Base-by-base conservation (phyloP, 495 filamentous ascomycete genomes). In the Cladorrhinum samala region DNA sequence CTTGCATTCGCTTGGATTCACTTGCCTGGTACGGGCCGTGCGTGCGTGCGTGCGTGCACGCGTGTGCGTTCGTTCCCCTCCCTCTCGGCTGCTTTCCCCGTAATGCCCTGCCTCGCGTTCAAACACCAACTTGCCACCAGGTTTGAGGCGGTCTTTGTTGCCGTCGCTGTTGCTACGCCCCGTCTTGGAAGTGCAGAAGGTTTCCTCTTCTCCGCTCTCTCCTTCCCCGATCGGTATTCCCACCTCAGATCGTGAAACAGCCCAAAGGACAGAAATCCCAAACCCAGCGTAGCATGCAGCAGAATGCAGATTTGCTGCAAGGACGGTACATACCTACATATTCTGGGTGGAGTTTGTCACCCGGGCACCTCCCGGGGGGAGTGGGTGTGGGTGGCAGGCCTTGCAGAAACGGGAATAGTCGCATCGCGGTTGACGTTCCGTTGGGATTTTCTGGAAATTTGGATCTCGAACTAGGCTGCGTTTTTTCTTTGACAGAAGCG, bases 381-480 rank as follows among this genome's bases (percentile, higher is more conserved):
- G 27, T 33, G 27, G 53, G 47, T 18, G 38, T 14, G 21, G 24
- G 40, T 30, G 19, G 39, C 19, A 44, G 46, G 17, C n/a, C 24
- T 24, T 33, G 27, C 49, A 46, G 9, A 17, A 50, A 55, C 21
- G 45, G 49, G 55, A 17, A 38, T 58, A 53, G 59, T 17, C 43
- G 44, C 49, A 58, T 58, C 55, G 54, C 48, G 48, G 30, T 44
- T 41, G 24, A 43, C 50, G 50, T 53, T 25, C 23, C 49, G 38
- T 50, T 46, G 53, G 47, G 47, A n/a, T 46, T 20, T 55, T 52
- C 51, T 57, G 38, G 55, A 61, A 58, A 58, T 61, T 55, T 58
- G 48, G 54, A 57, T 55, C 55, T 50, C 49, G 47, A 33, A 20
- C 45, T 54, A 33, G 27, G 6, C 27, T 33, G 27, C 27, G 27